phyloP scores from a whole-genome alignment of 2,329 filamentous ascomycete species.

The Gyromitra esculenta region DNA sequence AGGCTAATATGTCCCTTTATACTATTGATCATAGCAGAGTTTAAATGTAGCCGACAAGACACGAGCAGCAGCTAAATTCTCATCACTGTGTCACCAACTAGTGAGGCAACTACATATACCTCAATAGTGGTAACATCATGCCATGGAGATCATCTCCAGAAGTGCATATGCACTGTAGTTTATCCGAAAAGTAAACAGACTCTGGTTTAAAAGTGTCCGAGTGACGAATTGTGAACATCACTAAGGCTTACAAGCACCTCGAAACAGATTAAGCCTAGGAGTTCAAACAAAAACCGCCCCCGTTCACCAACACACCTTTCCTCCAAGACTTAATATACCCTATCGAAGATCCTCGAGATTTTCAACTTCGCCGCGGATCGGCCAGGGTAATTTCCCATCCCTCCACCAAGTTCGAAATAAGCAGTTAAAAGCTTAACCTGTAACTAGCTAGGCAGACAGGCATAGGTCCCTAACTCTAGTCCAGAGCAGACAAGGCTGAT shows the following conservation, averaged over 20 bases:
- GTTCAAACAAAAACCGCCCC: background rate
- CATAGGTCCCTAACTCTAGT: background rate
- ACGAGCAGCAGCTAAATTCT: slow-evolving; percentile 7
- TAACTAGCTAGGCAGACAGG: background rate
- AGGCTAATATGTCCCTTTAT: background rate
- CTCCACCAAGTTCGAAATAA: slow-evolving; percentile 10
- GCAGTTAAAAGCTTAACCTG: background rate
- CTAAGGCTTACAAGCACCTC: background rate
- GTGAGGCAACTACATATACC: background rate
- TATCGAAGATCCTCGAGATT: slow-evolving; percentile 24
- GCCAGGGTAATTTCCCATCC: slow-evolving; percentile 7
- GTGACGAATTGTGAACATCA: slow-evolving; percentile 24
- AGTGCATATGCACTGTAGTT: slow-evolving; percentile 1
- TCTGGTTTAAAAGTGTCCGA: slow-evolving; percentile 5
- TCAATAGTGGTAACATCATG: background rate
- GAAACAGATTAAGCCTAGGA: background rate
- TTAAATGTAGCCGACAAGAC: background rate
- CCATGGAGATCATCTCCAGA: slow-evolving; percentile 5
- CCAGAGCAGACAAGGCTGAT: background rate
- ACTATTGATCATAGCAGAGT: background rate
- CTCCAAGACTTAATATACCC: background rate
- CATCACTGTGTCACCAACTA: background rate
- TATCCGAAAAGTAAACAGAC: background rate
- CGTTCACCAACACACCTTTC: background rate
- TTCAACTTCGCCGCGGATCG: slow-evolving; percentile 14